phyloP scores from a whole-genome alignment of 768 basidiomycete genomes.

The Ramaria sp. region DNA sequence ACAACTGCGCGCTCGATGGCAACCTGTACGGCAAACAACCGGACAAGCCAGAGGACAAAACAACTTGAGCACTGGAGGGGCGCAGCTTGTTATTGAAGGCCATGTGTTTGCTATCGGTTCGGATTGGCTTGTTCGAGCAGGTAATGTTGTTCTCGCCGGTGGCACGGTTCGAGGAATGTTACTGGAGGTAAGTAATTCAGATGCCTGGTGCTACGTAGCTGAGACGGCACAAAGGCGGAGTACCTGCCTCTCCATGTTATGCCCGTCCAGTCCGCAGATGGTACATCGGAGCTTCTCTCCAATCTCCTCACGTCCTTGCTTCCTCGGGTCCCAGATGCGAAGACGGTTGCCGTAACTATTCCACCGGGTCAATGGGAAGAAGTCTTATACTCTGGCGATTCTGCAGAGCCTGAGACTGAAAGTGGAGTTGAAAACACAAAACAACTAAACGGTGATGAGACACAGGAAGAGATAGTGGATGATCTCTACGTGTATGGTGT shows the following conservation, averaged over 20 bases:
- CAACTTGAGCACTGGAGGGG: slow-evolving; percentile 23
- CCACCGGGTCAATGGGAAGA: slow-evolving; percentile 76
- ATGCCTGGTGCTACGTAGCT: neutral
- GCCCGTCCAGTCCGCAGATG: slow-evolving; percentile 50
- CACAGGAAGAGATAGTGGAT: slow-evolving; percentile 23
- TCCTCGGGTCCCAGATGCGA: slow-evolving; percentile 62
- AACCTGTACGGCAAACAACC: slow-evolving; percentile 47
- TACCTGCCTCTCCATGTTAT: slow-evolving; percentile 69
- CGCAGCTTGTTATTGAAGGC: slow-evolving; percentile 67
- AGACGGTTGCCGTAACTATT: slow-evolving; percentile 67
- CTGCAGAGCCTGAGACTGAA: slow-evolving; percentile 27
- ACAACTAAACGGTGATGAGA: slow-evolving; percentile 16
- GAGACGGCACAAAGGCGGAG: slow-evolving; percentile 43
- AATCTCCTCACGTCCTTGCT: slow-evolving; percentile 66
- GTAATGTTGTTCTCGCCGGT: slow-evolving; percentile 66
- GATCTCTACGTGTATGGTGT: slow-evolving; percentile 55
- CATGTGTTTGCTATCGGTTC: slow-evolving; percentile 63
- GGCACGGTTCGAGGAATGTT: slow-evolving; percentile 77
- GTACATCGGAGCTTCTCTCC: slow-evolving; percentile 62
- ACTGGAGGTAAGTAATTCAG: slow-evolving; percentile 45
- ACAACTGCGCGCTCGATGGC: slow-evolving; percentile 69
- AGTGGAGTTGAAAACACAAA: slow-evolving; percentile 10
- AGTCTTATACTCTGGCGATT: slow-evolving; percentile 56
- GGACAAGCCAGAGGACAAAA: slow-evolving; percentile 11
- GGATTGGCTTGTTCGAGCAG: slow-evolving; percentile 74